Evolutionary conservation across 129 eudicot genomes (phyloP).

Genomic region (Deinandra increscens): DNA sequence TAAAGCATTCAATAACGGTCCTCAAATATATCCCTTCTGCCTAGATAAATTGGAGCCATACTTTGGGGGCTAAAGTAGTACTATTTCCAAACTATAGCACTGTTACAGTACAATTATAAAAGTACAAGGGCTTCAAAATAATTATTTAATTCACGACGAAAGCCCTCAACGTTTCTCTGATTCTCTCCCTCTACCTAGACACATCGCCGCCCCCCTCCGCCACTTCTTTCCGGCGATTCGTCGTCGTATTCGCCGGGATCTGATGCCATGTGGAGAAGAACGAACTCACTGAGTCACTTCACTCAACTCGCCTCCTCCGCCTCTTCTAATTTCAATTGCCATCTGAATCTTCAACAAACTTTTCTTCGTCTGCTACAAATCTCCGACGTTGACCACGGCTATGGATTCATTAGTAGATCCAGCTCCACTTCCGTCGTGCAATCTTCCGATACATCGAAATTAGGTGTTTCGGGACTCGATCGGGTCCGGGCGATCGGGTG

Average conservation of each 20-base stretch:
- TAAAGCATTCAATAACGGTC: too few relatives aligned
- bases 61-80: too few relatives aligned
- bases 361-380: constrained; percentile 16
- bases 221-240: constrained; percentile 32
- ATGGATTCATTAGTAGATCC: constrained; percentile 45
- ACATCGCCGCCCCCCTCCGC: constrained; percentile 17
- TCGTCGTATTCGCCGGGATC: constrained; percentile 20
- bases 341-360: constrained; percentile 20
- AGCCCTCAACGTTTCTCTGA: constrained; percentile 8
- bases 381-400: constrained; percentile 16
- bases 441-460: constrained; percentile 27
- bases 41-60: too few relatives aligned
- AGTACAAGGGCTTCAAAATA: constrained; percentile 12
- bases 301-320: constrained; percentile 34
- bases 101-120: neutral
- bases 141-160: constrained; percentile 8
- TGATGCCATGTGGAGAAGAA: constrained; percentile 35
- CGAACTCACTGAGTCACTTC: constrained; percentile 33
- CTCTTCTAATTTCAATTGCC: constrained; percentile 24
- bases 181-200: neutral
- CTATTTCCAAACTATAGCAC: neutral
- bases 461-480: constrained; percentile 33
- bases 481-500: constrained; percentile 30
- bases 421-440: constrained; percentile 40
- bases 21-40: too few relatives aligned